A percentile compares a stretch with the other conserved stretches of the same genome.
These are phyloP conservation scores for Lentinula lateritia DNA, from an alignment of 768 basidiomycete species.

Conservation along the genomic window DNA sequence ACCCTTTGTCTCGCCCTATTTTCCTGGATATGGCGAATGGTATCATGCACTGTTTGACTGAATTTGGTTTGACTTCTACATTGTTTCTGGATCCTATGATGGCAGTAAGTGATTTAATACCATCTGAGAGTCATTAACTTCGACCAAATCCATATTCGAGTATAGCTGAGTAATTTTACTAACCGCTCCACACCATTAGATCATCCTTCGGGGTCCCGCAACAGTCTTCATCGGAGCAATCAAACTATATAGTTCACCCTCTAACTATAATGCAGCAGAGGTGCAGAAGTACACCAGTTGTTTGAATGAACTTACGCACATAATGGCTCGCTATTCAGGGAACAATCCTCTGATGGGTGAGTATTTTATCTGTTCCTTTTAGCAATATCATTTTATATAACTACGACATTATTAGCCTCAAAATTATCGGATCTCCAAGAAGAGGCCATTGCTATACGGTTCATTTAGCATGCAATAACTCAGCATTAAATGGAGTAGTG, in stretches of 20 bases:
- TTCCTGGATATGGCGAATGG: neutral
- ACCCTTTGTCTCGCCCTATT: neutral
- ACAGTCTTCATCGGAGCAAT: neutral
- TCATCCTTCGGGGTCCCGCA: neutral
- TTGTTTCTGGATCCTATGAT: conserved; percentile 4
- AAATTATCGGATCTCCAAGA: neutral
- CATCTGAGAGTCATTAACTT: too few relatives aligned
- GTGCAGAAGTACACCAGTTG: neutral
- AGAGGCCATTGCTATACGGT: neutral
- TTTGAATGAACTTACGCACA: neutral
- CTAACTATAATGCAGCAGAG: neutral
- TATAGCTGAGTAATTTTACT: neutral
- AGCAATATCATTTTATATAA: neutral
- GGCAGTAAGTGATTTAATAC: neutral
- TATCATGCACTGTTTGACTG: neutral
- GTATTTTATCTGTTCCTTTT: neutral
- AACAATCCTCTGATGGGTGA: conserved; percentile 1
- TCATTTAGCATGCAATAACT: too few relatives aligned
- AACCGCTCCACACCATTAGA: neutral
- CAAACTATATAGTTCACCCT: neutral
- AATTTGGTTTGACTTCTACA: neutral
- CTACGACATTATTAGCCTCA: neutral
- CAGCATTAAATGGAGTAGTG: too few relatives aligned
- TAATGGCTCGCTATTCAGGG: neutral
- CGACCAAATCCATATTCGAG: too few relatives aligned